phyloP scores from a whole-genome alignment of 768 basidiomycete species.

The Dacryopinax spathularia region DNA sequence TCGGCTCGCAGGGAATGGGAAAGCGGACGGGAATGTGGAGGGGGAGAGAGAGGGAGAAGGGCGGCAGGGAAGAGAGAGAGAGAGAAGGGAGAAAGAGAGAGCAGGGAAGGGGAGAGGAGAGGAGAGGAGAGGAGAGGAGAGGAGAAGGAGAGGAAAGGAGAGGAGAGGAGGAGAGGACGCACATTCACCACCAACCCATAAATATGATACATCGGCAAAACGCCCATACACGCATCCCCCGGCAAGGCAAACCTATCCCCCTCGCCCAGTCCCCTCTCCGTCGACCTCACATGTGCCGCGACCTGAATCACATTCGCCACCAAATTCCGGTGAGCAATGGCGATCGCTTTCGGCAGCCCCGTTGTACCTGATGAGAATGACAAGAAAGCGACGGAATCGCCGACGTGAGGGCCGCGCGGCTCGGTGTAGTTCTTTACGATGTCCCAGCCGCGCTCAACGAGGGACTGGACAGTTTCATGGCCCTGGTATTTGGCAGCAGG shows the following conservation, averaged over 20 bases:
- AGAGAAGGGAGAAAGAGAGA: not conserved
- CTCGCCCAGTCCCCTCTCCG: conserved; percentile 24
- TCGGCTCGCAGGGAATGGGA: too few species aligned
- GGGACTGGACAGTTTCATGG: not conserved
- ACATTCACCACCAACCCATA: conserved; percentile 15
- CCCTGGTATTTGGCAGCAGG: not conserved
- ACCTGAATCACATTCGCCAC: conserved; percentile 52
- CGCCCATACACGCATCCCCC: conserved; percentile 31
- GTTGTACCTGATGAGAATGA: conserved; percentile 68
- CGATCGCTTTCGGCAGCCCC: conserved; percentile 47
- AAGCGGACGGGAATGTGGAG: not conserved
- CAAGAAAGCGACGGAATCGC: conserved; percentile 38
- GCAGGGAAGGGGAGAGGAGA: conserved; percentile 1
- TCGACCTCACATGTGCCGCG: conserved; percentile 38
- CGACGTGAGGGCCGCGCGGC: not conserved
- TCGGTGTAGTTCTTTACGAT: not conserved
- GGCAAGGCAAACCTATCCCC: conserved; percentile 35
- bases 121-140: not conserved
- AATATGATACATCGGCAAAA: conserved; percentile 17
- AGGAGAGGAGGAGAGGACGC: not conserved
- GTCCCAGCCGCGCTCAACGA: not conserved
- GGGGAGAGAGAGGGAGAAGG: conserved; percentile 10
- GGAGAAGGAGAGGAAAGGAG: not conserved
- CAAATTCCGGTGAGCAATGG: conserved; percentile 43
- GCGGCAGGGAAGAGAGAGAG: not conserved